Conservation (phyloP, 768 basidiomycete species). For the Kwoniella dejecticola region DNA sequence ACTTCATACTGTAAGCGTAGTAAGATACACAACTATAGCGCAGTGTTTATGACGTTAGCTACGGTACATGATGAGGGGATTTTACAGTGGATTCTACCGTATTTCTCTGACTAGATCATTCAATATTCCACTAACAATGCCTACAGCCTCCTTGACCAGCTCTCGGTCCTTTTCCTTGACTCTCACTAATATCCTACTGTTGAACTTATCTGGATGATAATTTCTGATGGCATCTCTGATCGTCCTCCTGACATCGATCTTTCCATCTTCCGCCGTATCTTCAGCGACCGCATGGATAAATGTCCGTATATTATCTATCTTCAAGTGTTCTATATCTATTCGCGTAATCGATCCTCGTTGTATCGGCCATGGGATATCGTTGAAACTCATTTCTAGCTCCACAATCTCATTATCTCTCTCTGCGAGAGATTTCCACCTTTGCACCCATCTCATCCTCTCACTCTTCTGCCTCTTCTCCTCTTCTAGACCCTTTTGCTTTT, state of each 20-base stretch:
- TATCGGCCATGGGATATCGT: conserved; percentile 54
- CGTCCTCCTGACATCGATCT: conserved; percentile 60
- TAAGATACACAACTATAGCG: too few species aligned
- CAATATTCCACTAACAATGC: conserved; percentile 44
- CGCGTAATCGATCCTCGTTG: conserved; percentile 23
- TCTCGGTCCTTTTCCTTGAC: conserved; percentile 47
- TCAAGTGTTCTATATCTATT: conserved; percentile 25
- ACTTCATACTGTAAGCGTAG: too few species aligned
- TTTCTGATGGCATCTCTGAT: conserved; percentile 64
- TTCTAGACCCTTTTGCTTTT: conserved; percentile 37
- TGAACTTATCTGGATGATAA: conserved; percentile 57
- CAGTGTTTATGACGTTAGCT: too few species aligned
- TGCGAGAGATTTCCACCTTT: conserved; percentile 37
- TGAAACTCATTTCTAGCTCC: conserved; percentile 29
- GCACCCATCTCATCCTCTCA: conserved; percentile 37
- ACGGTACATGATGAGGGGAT: too few species aligned
- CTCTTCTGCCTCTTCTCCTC: conserved; percentile 32
- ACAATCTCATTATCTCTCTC: conserved; percentile 25
- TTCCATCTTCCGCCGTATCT: conserved; percentile 44
- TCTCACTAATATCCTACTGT: conserved; percentile 38
- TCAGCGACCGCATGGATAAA: conserved; percentile 38
- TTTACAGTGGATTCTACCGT: not conserved
- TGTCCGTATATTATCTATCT: conserved; percentile 28
- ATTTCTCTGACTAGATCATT: conserved; percentile 44
- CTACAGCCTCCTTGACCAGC: conserved; percentile 53